Percentiles rank a stretch among this genome's conserved stretches.
Conservation (phyloP, 345 rosid species). For the Ceriops tagal region DNA sequence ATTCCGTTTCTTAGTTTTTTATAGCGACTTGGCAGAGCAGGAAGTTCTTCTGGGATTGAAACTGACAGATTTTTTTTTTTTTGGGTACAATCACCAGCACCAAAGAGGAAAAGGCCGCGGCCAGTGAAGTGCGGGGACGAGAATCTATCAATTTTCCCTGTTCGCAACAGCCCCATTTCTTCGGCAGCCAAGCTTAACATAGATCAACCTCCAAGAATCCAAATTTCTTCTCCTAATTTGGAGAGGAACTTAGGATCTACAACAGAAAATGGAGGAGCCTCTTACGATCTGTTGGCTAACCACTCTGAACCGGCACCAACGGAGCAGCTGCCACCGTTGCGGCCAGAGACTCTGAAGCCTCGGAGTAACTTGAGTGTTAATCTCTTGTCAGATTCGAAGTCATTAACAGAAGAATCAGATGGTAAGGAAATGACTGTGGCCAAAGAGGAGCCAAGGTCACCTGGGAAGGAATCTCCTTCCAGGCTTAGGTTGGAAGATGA, state of each 20-base stretch:
- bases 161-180: conserved; percentile 43
- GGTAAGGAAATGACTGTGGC: conserved; percentile 30
- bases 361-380: conserved; percentile 32
- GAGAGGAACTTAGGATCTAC: conserved; percentile 33
- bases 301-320: neutral
- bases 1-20: neutral
- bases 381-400: conserved; percentile 17
- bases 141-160: conserved; percentile 41
- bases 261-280: conserved; percentile 19
- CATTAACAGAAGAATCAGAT: conserved; percentile 39
- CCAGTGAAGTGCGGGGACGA: conserved; percentile 82
- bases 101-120: conserved; percentile 89
- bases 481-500: conserved; percentile 51
- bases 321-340: conserved; percentile 16
- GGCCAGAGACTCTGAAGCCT: conserved; percentile 17
- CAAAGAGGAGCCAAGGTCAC: conserved; percentile 54
- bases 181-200: conserved; percentile 48
- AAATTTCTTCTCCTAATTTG: conserved; percentile 39
- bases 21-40: conserved; percentile 9
- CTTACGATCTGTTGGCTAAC: neutral
- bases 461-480: conserved; percentile 51
- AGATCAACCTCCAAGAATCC: conserved; percentile 49
- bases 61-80: conserved; percentile 2
- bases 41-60: neutral
- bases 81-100: conserved; percentile 47